phyloP scores from a whole-genome alignment of 2,329 filamentous ascomycete genomes.

The Ophiostoma piceae region DNA sequence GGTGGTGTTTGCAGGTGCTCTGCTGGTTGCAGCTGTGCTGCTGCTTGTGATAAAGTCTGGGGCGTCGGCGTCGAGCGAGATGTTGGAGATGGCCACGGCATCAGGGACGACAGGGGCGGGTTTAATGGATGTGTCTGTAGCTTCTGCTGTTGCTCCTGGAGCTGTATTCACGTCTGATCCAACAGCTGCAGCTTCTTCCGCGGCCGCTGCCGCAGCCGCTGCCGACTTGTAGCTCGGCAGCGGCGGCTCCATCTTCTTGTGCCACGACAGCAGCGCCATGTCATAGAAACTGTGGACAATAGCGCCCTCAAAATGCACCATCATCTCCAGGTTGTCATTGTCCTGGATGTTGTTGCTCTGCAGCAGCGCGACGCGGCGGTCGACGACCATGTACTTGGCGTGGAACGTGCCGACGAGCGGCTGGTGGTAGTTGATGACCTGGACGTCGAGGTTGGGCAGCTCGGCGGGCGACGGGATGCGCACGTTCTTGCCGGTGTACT shows the following conservation, averaged over 20 bases:
- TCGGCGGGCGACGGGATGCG: conserved; percentile 58
- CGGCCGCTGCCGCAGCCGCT: neutral
- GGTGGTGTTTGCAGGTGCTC: neutral
- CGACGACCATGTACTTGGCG: conserved; percentile 71
- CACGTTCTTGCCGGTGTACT: conserved; percentile 55
- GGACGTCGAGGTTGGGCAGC: conserved; percentile 64
- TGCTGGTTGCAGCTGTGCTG: neutral
- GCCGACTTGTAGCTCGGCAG: conserved; percentile 52
- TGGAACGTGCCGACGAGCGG: conserved; percentile 70
- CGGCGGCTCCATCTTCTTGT: conserved; percentile 55
- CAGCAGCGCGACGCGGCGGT: conserved; percentile 63
- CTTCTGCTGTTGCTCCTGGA: neutral
- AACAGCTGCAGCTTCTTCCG: neutral
- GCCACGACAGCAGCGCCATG: conserved; percentile 67
- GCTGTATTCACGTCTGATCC: too few relatives aligned
- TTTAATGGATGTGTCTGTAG: neutral
- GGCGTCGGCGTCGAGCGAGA: neutral
- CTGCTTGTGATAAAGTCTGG: neutral
- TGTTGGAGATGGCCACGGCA: neutral
- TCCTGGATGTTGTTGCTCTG: conserved; percentile 77
- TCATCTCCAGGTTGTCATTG: conserved; percentile 78
- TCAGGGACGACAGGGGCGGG: neutral
- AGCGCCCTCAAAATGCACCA: conserved; percentile 67
- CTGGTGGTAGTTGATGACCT: conserved; percentile 68
- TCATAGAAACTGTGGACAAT: conserved; percentile 75